A percentile compares a stretch with the other conserved stretches of the same genome.
Conservation (phyloP, 495 filamentous ascomycete species). For the Elaphomyces granulatus region DNA sequence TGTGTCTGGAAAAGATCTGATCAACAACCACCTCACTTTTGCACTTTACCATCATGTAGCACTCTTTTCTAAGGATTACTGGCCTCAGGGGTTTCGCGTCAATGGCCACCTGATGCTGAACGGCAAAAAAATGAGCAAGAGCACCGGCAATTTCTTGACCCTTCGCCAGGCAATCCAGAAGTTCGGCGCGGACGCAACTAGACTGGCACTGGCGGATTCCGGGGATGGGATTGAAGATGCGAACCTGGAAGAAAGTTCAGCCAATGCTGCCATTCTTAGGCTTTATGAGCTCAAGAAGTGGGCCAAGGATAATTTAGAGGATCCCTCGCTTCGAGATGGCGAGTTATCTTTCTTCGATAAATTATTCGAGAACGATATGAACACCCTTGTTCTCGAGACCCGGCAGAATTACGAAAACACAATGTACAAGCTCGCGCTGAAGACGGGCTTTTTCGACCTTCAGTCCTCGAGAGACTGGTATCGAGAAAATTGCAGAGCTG, state of each 20-base stretch:
- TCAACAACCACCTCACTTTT: slow-evolving; percentile 87
- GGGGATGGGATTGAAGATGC: slow-evolving; percentile 92
- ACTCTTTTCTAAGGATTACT: slow-evolving; percentile 72
- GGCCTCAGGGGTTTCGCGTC: slow-evolving; percentile 67
- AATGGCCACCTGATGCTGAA: slow-evolving; percentile 93
- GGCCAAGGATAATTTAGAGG: slow-evolving; percentile 71
- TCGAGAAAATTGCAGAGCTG: slow-evolving; percentile 60
- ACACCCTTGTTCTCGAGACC: slow-evolving; percentile 62
- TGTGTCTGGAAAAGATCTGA: slow-evolving; percentile 74
- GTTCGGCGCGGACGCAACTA: slow-evolving; percentile 84
- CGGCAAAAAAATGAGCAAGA: slow-evolving; percentile 95
- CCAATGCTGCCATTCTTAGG: slow-evolving; percentile 77
- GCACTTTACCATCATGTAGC: slow-evolving; percentile 92
- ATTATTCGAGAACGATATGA: slow-evolving; percentile 90
- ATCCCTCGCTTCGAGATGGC: slow-evolving; percentile 58
- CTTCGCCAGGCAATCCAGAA: slow-evolving; percentile 74
- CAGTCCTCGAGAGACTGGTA: slow-evolving; percentile 76
- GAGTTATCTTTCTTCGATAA: slow-evolving; percentile 66
- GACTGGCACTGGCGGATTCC: slow-evolving; percentile 86
- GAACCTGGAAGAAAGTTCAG: slow-evolving; percentile 93
- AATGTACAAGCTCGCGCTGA: slow-evolving; percentile 83
- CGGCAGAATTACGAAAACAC: slow-evolving; percentile 60
- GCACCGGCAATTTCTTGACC: slow-evolving; percentile 90
- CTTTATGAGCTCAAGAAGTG: slow-evolving; percentile 79
- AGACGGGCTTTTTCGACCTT: slow-evolving; percentile 83